A percentile compares a stretch with the other conserved stretches of the same genome.
phyloP scores from a whole-genome alignment of 257 asterid species.

The Solanum ahanhuiri region DNA sequence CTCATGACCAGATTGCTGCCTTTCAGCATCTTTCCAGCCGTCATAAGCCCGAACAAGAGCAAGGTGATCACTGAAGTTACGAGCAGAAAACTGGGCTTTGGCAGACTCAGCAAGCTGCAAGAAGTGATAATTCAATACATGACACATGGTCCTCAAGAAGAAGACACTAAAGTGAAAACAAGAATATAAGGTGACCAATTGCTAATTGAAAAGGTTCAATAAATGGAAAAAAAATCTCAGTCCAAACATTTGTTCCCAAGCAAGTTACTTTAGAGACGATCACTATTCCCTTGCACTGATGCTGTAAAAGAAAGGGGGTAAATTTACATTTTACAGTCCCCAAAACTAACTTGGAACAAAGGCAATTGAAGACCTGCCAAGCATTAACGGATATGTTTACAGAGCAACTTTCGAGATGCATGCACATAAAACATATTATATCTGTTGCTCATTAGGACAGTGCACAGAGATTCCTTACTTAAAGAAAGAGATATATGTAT shows the following conservation, averaged over 20 bases:
- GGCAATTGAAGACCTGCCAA: background rate
- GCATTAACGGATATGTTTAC: background rate
- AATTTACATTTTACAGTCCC: background rate
- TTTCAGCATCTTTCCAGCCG: slow-evolving; percentile 92
- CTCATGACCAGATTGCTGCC: slow-evolving; percentile 53
- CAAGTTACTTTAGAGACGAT: background rate
- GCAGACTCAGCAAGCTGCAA: slow-evolving; percentile 94
- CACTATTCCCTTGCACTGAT: background rate
- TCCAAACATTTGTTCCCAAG: background rate
- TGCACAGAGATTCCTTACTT: background rate
- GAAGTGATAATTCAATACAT: slow-evolving; percentile 8
- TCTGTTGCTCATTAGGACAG: background rate
- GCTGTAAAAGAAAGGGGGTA: background rate
- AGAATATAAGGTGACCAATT: background rate
- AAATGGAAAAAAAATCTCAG: background rate
- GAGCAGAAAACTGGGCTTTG: slow-evolving; percentile 79
- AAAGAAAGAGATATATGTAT: background rate
- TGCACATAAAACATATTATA: background rate
- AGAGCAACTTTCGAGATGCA: background rate
- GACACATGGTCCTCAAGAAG: background rate
- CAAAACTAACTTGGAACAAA: background rate
- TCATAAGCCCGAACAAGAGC: slow-evolving; percentile 77
- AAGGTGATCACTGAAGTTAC: slow-evolving; percentile 84
- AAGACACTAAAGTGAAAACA: background rate
- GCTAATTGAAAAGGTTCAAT: background rate